phyloP scores from a whole-genome alignment of 148 eudicot species.

The Vaccinium corymbosum region DNA sequence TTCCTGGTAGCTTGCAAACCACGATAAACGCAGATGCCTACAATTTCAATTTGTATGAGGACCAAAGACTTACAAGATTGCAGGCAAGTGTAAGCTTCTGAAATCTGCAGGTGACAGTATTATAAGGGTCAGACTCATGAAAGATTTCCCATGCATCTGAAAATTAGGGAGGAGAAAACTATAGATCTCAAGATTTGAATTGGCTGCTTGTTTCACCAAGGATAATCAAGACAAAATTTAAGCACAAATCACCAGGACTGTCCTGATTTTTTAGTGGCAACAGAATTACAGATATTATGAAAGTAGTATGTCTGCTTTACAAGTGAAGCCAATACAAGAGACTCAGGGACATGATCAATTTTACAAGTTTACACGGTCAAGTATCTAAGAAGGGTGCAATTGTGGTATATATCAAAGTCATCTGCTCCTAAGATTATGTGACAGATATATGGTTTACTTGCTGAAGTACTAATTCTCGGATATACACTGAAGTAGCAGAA shows the following conservation, averaged over 20 bases:
- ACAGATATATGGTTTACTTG: conserved; percentile 1
- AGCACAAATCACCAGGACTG: conserved; percentile 1
- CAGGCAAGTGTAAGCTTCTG: conserved; percentile 72
- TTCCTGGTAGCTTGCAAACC: conserved; percentile 11
- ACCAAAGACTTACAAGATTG: conserved; percentile 36
- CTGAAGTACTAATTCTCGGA: too few relatives aligned
- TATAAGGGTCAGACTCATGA: conserved; percentile 1
- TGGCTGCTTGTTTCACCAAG: neutral
- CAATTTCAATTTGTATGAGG: neutral
- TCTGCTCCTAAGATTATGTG: neutral
- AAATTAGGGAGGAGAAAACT: neutral
- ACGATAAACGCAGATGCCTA: neutral
- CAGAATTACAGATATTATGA: neutral
- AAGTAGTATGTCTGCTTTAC: neutral
- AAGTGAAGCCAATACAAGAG: neutral
- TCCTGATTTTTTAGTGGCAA: neutral
- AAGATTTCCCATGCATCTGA: neutral
- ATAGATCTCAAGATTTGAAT: neutral
- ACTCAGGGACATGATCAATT: neutral
- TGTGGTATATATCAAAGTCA: neutral
- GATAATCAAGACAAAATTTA: neutral
- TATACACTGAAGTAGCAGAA: neutral
- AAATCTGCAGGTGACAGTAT: conserved; percentile 45
- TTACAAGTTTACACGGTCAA: neutral
- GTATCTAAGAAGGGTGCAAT: neutral